Conservation (phyloP, 2,329 filamentous ascomycete species). For the Daldinia sp. region DNA sequence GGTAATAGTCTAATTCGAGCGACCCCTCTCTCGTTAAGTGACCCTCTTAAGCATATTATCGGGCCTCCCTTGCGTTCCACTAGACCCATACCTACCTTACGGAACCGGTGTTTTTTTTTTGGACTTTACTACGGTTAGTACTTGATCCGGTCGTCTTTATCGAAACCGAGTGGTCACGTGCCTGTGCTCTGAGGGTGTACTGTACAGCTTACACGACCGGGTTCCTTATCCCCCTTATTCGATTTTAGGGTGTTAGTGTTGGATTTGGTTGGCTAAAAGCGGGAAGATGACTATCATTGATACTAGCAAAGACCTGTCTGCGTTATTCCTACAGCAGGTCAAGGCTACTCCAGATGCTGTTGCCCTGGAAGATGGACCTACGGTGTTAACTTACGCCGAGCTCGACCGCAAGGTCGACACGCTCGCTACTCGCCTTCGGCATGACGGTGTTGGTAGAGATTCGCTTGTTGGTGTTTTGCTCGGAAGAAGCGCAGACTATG, state of each 20-base stretch:
- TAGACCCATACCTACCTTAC: constrained; percentile 7
- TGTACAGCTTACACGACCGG: constrained; percentile 6
- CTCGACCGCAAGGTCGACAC: constrained; percentile 72
- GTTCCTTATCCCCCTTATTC: neutral
- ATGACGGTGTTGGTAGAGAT: constrained; percentile 75
- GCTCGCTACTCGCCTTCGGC: constrained; percentile 70
- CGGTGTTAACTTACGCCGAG: constrained; percentile 75
- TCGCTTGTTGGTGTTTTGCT: constrained; percentile 78
- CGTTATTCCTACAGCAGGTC: constrained; percentile 75
- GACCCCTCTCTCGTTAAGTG: neutral
- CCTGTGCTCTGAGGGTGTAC: constrained; percentile 6
- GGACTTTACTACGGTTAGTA: constrained; percentile 7
- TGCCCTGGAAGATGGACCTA: constrained; percentile 75
- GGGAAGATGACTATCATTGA: constrained; percentile 71
- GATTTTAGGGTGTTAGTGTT: neutral
- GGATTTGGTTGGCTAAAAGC: constrained; percentile 1
- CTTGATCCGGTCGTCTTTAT: neutral
- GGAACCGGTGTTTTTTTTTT: constrained; percentile 7
- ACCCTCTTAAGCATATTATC: constrained; percentile 1
- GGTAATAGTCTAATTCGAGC: constrained; percentile 5
- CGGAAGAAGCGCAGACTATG: constrained; percentile 78
- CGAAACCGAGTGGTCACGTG: constrained; percentile 28
- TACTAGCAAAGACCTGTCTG: constrained; percentile 74
- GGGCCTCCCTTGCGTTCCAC: constrained; percentile 1
- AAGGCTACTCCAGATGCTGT: constrained; percentile 71